Evolutionary conservation across 2,329 filamentous ascomycete species (phyloP).

Genomic region (Celoporthe dispersa): DNA sequence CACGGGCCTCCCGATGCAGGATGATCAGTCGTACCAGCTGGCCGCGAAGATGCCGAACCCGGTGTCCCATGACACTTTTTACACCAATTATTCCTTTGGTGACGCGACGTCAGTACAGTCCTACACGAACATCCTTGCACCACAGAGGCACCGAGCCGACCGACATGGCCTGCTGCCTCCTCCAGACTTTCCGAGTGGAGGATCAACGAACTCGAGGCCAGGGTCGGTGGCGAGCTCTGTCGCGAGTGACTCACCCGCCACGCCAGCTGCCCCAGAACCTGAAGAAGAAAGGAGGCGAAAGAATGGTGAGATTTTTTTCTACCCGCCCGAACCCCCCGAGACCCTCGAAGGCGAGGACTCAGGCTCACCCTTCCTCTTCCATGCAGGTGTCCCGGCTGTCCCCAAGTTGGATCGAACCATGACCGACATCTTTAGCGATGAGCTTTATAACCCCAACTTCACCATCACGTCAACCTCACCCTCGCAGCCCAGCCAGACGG

Average conservation of each 20-base stretch:
- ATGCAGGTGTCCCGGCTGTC: conserved; percentile 59
- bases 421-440: conserved; percentile 83
- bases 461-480: conserved; percentile 61
- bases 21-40: conserved; percentile 53
- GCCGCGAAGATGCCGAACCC: conserved; percentile 44
- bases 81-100: conserved; percentile 50
- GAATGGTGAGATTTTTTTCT: conserved; percentile 53
- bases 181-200: conserved; percentile 48
- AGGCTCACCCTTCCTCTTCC: conserved; percentile 67
- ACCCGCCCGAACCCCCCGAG: conserved; percentile 26
- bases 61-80: conserved; percentile 42
- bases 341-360: conserved; percentile 50
- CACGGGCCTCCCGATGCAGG: conserved; percentile 47
- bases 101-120: conserved; percentile 43
- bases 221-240: conserved; percentile 62
- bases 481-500: conserved; percentile 48
- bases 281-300: conserved; percentile 54
- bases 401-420: conserved; percentile 86
- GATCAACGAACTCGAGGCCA: conserved; percentile 51
- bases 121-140: conserved; percentile 47
- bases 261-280: conserved; percentile 55
- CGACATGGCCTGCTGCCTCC: conserved; percentile 48
- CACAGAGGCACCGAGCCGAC: conserved; percentile 46
- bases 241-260: conserved; percentile 63
- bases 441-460: conserved; percentile 77